A percentile compares a stretch with the other conserved stretches of the same genome.
Conservation (phyloP, 2,329 filamentous ascomycete species). For the Setomelanomma holmii region DNA sequence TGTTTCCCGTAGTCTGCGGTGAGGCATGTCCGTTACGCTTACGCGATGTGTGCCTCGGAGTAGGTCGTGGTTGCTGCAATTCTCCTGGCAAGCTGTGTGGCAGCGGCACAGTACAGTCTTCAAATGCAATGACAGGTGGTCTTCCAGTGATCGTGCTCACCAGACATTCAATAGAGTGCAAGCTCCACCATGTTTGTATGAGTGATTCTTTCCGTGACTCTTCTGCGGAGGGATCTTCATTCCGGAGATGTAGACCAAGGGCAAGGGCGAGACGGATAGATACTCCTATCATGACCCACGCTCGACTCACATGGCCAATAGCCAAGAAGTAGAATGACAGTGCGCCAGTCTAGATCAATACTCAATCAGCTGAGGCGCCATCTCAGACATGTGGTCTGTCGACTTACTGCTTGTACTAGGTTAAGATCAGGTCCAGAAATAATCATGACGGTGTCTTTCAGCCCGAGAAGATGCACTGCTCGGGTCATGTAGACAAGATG, state of each 20-base stretch:
- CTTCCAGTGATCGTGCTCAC: constrained; percentile 50
- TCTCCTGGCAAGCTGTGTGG: constrained; percentile 27
- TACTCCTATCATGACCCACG: constrained; percentile 47
- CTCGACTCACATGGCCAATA: constrained; percentile 36
- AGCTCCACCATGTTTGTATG: constrained; percentile 50
- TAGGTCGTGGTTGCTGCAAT: background rate
- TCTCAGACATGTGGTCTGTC: too few species aligned
- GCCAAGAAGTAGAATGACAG: constrained; percentile 35
- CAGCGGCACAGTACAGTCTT: constrained; percentile 42
- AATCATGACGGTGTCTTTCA: constrained; percentile 26
- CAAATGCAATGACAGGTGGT: constrained; percentile 42
- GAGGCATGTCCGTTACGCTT: background rate
- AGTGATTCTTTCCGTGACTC: constrained; percentile 40
- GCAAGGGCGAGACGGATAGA: constrained; percentile 47
- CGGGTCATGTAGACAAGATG: constrained; percentile 50
- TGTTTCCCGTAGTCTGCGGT: constrained; percentile 2
- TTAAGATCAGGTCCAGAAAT: constrained; percentile 43
- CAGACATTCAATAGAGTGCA: constrained; percentile 48
- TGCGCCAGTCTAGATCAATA: constrained; percentile 33
- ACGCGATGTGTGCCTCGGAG: background rate
- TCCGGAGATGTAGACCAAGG: constrained; percentile 49
- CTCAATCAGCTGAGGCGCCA: too few species aligned
- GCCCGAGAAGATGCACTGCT: constrained; percentile 30
- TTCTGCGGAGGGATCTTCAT: constrained; percentile 34
- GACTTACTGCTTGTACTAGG: constrained; percentile 48